Evolutionary conservation across 371 early-diverging fungal genomes (phyloP).

Genomic region (Syncephalastrum racemosum): DNA sequence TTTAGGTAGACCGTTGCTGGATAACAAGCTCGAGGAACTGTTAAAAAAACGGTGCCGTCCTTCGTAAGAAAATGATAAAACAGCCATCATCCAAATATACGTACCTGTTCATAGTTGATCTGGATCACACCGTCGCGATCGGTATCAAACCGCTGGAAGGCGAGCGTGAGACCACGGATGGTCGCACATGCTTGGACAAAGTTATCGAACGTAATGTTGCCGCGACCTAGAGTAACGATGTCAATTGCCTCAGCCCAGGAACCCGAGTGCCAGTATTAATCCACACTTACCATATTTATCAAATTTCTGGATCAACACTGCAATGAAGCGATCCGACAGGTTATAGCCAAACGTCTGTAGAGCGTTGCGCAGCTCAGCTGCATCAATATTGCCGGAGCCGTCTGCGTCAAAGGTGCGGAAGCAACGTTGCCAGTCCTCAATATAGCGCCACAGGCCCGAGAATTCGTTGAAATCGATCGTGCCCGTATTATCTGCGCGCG

Average conservation of each 20-base stretch:
- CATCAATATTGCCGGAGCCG: constrained; percentile 76
- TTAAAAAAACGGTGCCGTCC: too few relatives aligned
- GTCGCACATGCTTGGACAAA: constrained; percentile 85
- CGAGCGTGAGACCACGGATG: constrained; percentile 73
- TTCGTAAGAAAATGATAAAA: too few relatives aligned
- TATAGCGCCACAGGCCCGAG: constrained; percentile 72
- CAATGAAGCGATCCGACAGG: constrained; percentile 57
- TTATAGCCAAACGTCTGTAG: constrained; percentile 79
- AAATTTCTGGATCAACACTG: constrained; percentile 69
- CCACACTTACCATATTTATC: constrained; percentile 63
- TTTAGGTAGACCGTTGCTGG: too few relatives aligned
- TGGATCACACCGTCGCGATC: constrained; percentile 76
- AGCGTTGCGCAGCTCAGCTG: constrained; percentile 69
- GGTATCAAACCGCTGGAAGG: constrained; percentile 74
- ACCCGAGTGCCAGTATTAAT: not conserved
- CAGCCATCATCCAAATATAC: not conserved
- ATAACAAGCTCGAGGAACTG: too few relatives aligned
- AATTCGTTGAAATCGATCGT: constrained; percentile 82
- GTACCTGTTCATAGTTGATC: constrained; percentile 74
- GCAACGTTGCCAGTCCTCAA: constrained; percentile 74
- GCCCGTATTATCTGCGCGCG: constrained; percentile 53
- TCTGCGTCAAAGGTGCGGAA: constrained; percentile 83
- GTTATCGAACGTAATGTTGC: constrained; percentile 76
- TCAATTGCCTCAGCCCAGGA: not conserved
- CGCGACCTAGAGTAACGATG: constrained; percentile 22